phyloP scores from a whole-genome alignment of 2,329 filamentous ascomycete genomes.

The Aspergillus sp. region DNA sequence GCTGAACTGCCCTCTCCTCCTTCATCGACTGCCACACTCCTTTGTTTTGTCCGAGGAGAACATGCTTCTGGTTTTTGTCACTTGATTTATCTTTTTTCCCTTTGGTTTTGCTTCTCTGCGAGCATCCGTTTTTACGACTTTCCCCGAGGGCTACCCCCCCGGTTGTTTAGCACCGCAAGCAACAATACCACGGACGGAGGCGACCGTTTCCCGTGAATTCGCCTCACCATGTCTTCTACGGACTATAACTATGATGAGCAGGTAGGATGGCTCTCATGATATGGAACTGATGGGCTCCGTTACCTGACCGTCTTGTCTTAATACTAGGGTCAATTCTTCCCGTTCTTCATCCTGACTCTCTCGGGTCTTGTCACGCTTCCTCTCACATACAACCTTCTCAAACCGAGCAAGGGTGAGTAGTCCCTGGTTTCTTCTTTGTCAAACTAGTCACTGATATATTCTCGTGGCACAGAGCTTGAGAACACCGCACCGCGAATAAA shows the following conservation, averaged over 20 bases:
- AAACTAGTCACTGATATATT: slow-evolving; percentile 7
- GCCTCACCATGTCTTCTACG: slow-evolving; percentile 59
- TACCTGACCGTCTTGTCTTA: slow-evolving; percentile 2
- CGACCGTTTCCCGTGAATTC: slow-evolving; percentile 27
- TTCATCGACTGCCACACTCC: slow-evolving; percentile 2
- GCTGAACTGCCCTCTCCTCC: slow-evolving; percentile 3
- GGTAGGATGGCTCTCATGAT: slow-evolving; percentile 41
- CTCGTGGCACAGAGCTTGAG: slow-evolving; percentile 54
- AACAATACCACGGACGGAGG: slow-evolving; percentile 21
- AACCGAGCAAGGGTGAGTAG: slow-evolving; percentile 61
- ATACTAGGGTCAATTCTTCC: slow-evolving; percentile 86
- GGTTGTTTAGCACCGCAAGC: too few species aligned
- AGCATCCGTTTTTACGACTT: slow-evolving; percentile 7
- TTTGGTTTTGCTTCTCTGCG: background rate
- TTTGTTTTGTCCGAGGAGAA: slow-evolving; percentile 5
- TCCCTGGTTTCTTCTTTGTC: slow-evolving; percentile 2
- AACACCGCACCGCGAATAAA: slow-evolving; percentile 78
- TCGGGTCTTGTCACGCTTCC: slow-evolving; percentile 82
- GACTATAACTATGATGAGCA: slow-evolving; percentile 99
- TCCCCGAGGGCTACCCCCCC: background rate
- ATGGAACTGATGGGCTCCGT: background rate
- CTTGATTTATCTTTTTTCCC: slow-evolving; percentile 1
- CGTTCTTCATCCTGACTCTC: slow-evolving; percentile 94
- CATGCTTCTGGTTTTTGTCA: slow-evolving; percentile 6
- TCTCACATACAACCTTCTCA: slow-evolving; percentile 82